phyloP scores from a whole-genome alignment of 805 yeast species.

The Starmerella potacharoeniae region DNA sequence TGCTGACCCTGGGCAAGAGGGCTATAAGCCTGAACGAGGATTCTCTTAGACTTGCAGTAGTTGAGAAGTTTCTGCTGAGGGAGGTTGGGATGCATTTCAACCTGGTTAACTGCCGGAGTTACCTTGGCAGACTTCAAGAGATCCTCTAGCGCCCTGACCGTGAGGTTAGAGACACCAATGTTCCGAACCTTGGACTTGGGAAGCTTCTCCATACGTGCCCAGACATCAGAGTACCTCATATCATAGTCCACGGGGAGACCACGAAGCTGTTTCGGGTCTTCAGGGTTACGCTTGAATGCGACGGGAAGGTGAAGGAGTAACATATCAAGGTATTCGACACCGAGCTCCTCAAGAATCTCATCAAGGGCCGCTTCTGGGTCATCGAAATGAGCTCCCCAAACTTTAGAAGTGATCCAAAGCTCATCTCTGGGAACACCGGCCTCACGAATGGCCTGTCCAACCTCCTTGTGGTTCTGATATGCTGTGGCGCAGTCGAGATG shows the following conservation, averaged over 20 bases:
- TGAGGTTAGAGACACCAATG: conserved; percentile 62
- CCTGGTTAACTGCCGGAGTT: conserved; percentile 58
- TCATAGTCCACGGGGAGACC: conserved; percentile 9
- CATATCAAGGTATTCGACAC: conserved; percentile 64
- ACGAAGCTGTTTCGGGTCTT: conserved; percentile 12
- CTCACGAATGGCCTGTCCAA: conserved; percentile 37
- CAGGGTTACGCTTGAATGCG: conserved; percentile 10
- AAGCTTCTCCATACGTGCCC: conserved; percentile 52
- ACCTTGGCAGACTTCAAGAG: conserved; percentile 38
- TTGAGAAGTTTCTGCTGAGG: conserved; percentile 51
- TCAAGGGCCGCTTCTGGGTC: conserved; percentile 44
- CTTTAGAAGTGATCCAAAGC: conserved; percentile 59
- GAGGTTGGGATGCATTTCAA: conserved; percentile 60
- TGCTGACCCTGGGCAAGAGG: conserved; percentile 31
- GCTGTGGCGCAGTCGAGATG: conserved; percentile 37
- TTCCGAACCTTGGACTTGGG: conserved; percentile 43
- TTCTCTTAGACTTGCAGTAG: conserved; percentile 31
- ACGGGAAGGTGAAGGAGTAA: conserved; percentile 77
- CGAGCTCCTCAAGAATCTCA: conserved; percentile 49
- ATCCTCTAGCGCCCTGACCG: conserved; percentile 38
- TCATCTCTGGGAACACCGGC: conserved; percentile 46
- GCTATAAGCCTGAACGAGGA: conserved; percentile 22
- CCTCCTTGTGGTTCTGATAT: conserved; percentile 39
- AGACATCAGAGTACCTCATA: conserved; percentile 29
- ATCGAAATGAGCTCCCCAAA: conserved; percentile 31